Conservation (phyloP, 305 asterid species). For the Fraxinus platypoda region DNA sequence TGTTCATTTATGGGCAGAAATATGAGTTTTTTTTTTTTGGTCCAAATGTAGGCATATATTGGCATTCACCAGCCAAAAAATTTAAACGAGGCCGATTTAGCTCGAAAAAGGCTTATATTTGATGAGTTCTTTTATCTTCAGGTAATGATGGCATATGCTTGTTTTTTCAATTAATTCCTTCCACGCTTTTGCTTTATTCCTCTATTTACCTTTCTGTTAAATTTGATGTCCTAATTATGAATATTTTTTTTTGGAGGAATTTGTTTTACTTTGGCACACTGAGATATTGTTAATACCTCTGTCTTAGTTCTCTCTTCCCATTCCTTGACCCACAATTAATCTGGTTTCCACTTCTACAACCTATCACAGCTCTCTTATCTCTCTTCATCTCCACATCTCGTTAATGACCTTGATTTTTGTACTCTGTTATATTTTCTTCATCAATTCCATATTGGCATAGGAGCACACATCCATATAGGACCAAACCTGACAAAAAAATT, state of each 20-base stretch:
- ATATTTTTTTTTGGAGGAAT: neutral
- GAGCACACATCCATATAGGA: neutral
- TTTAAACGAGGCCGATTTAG: constrained; percentile 71
- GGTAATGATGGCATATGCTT: constrained; percentile 42
- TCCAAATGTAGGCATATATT: constrained; percentile 67
- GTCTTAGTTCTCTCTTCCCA: neutral
- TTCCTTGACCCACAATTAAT: neutral
- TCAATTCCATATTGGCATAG: neutral
- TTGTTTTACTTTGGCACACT: neutral
- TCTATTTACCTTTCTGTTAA: neutral
- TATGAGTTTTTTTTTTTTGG: neutral
- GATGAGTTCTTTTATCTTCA: constrained; percentile 97
- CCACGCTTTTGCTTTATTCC: neutral
- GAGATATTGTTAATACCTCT: neutral
- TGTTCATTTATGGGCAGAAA: constrained; percentile 12
- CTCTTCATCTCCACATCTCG: neutral
- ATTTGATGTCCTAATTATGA: neutral
- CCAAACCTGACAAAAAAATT: neutral
- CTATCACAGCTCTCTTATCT: neutral
- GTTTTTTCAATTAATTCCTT: neutral
- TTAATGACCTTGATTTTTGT: neutral
- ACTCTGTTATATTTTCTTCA: neutral
- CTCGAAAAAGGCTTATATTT: constrained; percentile 93
- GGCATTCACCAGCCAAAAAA: constrained; percentile 88
- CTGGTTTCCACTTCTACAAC: neutral